Base-by-base conservation (phyloP, 345 rosid species). In the Diplotaxis tenuifolia region DNA sequence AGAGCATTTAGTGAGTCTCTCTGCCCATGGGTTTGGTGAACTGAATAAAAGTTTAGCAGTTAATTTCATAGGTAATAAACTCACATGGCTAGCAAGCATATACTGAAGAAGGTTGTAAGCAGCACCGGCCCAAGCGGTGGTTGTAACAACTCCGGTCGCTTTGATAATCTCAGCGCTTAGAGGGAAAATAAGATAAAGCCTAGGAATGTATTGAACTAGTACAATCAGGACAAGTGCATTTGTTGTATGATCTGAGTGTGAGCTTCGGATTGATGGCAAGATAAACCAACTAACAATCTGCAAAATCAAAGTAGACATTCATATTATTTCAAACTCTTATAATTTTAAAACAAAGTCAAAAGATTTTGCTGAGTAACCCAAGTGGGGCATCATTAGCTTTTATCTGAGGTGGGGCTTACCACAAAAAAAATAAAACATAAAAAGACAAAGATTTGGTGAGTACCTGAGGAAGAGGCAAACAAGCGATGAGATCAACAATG, bases 41-140 rank as follows among this genome's bases (percentile, higher is more conserved):
- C 0, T 52, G 57, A 52, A 52, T 19, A 25, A 20, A 21, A 19
- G 28, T 19, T 50, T 50, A 18, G n/a, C n/a, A n/a, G n/a, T 21
- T 6, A 52, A 21, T 9, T 19, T 19, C 14, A 20, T 52, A 1
- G 57, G 3, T 9, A 53, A 16, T 9, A 53, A 16, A 82, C 92
- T 20, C 80, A 91, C 98, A 78, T 94, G 98, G 61, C 96, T 88
- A 62, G 98, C 98, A 55, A 94, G 75, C 93, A 89, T 86, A 84
- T 89, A 94, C 22, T 89, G 79, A 5, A 88, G 65, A 45, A 94
- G 97, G 84, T 88, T 89, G 66, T 89, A 94, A 7, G 95, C 96
- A 58, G 98, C 97, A 9, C 96, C 96, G 4, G 97, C 96, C 97
- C 98, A 94, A 65, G 95, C 98, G 15, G 97, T 88, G 60, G 86